phyloP scores from a whole-genome alignment of 2,329 filamentous ascomycete species.

The Clarireedia paspali region DNA sequence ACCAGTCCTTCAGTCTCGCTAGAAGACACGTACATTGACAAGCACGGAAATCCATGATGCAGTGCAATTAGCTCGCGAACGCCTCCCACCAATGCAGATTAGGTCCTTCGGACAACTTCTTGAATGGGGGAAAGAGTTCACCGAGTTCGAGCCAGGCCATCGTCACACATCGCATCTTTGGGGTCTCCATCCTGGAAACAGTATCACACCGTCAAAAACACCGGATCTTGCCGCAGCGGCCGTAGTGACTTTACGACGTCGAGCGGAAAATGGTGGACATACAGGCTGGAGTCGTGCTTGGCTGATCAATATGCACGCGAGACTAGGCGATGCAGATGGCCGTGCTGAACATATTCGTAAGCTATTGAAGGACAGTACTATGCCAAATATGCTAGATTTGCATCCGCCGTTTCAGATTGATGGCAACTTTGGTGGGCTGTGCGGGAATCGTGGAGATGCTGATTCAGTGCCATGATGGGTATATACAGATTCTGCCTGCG shows the following conservation, averaged over 20 bases:
- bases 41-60: slow-evolving; percentile 8
- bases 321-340: slow-evolving; percentile 34
- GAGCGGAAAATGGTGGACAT: slow-evolving; percentile 34
- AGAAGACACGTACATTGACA: slow-evolving; percentile 30
- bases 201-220: slow-evolving; percentile 31
- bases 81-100: slow-evolving; percentile 16
- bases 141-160: slow-evolving; percentile 36
- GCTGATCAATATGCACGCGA: slow-evolving; percentile 38
- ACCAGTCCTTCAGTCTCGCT: slow-evolving; percentile 34
- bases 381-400: slow-evolving; percentile 38
- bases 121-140: slow-evolving; percentile 35
- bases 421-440: slow-evolving; percentile 42
- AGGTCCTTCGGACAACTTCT: slow-evolving; percentile 32
- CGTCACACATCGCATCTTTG: slow-evolving; percentile 39
- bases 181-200: slow-evolving; percentile 35
- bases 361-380: slow-evolving; percentile 35
- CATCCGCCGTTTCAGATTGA: slow-evolving; percentile 43
- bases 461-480: slow-evolving; percentile 32
- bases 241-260: slow-evolving; percentile 27
- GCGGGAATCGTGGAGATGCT: slow-evolving; percentile 40
- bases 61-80: not conserved
- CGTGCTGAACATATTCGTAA: slow-evolving; percentile 32
- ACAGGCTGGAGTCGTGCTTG: slow-evolving; percentile 43
- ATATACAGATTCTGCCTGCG: not conserved
- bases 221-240: slow-evolving; percentile 25